Base-by-base conservation (phyloP, 345 rosid genomes). In the Aquilaria malaccensis region DNA sequence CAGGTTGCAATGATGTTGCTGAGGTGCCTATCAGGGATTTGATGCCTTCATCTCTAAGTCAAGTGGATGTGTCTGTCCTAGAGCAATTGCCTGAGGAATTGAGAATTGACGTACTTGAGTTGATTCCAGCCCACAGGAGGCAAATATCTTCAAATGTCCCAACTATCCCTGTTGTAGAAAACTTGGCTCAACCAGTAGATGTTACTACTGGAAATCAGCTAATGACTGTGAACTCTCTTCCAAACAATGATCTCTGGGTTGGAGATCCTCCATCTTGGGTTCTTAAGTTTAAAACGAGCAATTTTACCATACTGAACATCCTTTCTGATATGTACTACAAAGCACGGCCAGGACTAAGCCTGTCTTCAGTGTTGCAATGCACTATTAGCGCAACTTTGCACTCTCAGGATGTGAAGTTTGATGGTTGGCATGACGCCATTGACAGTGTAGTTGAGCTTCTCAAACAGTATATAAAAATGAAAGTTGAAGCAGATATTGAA, bases 181-280 rank as follows among this genome's bases (percentile, higher is more conserved):
- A 72, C 55, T 59, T 68, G 50, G 72, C 60, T 58, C 80, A 72
- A 63, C 49, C 63, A 49, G 15, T 58, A 64, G 71, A 51, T 65
- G 48, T n/a, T 9, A 45, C 62, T 33, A n/a, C 77, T 41, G 84
- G 74, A 71, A 72, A 79, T 65, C 74, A 69, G 60, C 55, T 58
- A 13, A 61, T 64, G 11, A 65, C 76, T 37, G 45, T 55, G 60
- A 59, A 56, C 63, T 50, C 13, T 52, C 58, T 50, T 59, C 22
- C 55, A 29, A 67, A 45, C 51, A 67, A 59, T 51, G 62, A 76
- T 79, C 82, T 84, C 61, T 87, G 91, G 91, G 67, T 56, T 61
- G 98, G 94, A 62, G 73, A 72, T 77, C 98, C 98, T 60, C 98
- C 97, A 45, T 51, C 5, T 7, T 93, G 97, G 98, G 78, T 80